Evolutionary conservation across 2,329 filamentous ascomycete genomes (phyloP), one percentile per base, ranked within the genome.

Genomic region (Coleophoma eucalyptorum): DNA sequence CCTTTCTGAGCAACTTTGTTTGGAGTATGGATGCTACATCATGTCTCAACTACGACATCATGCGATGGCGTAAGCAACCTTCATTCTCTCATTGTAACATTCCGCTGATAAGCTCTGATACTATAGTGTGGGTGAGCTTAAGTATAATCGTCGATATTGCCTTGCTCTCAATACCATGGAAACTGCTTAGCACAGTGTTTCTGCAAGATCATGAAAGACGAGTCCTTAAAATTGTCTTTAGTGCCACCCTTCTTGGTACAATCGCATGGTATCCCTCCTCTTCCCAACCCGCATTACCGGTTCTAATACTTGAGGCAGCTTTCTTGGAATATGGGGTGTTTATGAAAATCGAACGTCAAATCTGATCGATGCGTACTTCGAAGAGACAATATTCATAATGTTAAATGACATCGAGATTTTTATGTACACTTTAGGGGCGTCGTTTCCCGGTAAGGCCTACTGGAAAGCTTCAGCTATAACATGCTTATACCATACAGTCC

Each of bases 381-480:
- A 57, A 19, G 61, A 65, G 51, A 56, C 55, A 2, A 48, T 55
- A 10, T 65, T 57, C 34, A 50, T 64, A 11, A 64, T 65, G 57
- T 57, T 61, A 38, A 63, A 58, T 42, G 61, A 64, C 38, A 60
- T 65, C 21, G 63, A 65, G 43, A 58, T 64, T 19, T 50, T 65
- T 11, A 62, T 62, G 51, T 65, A 65, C 50, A 50, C 61, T 6
- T 44, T 65, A 18, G 63, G 63, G 15, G 63, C 63, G 20, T 61
- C 62, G 12, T 59, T 65, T 42, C 63, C 63, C 43, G 58, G 58
- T 61, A 42, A 8, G 49, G 33, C 15, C 19, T 21, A 34, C 43
- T 35, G 6, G 20, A 26, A 2, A 12, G 37, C 34, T 19, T 20
- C 16, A 10, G 8, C 4, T 15, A 19, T 38, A 21, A 3, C 32